Base-by-base conservation (phyloP, 495 filamentous ascomycete genomes). In the Oidiodendron maius region DNA sequence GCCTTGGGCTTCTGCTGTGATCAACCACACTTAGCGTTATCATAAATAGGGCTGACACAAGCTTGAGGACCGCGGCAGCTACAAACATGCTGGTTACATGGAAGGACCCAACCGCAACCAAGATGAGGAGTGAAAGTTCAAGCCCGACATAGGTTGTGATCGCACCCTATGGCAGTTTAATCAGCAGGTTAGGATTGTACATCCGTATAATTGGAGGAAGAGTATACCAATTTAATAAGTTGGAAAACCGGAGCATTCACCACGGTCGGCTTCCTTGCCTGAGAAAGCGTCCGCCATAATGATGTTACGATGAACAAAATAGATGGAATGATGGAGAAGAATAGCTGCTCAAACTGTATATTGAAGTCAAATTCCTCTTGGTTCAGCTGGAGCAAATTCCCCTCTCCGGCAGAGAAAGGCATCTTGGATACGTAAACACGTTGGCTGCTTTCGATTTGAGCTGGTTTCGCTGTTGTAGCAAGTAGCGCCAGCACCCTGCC, bases 321-420 rank as follows among this genome's bases (percentile, higher is more conserved):
- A 24, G 22, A 54, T 3, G 76, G 74, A 9, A 73, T 53, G 8
- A 78, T 61, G 3, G 64, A 64, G 10, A 80, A 62, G 22, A 82
- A 71, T 1, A 64, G 66, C 47, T 81, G 72, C 52, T 84, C 77
- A 49, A 83, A 82, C 4, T 50, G 32, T 12, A 57, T 39, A 18
- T 50, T 57, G 28, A 57, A 57, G 25, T 57, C 55, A 32, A 57
- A 54, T n/a, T n/a, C n/a, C n/a, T n/a, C n/a, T n/a, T n/a, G n/a
- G n/a, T n/a, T n/a, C n/a, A 34, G 28, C n/a, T 34, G 28, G 28
- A 34, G 28, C n/a, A 34, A 34, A n/a, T 34, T 34, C 28, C n/a
- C 28, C n/a, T 34, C 28, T 34, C 28, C 28, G n/a, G 28, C n/a
- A n/a, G 28, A 9, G 28, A 34, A 34, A 9, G 28, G 28, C 28